These are phyloP conservation scores for Metschnikowia colocasiae DNA, from an alignment of 805 yeast genomes.

Conservation along the genomic window DNA sequence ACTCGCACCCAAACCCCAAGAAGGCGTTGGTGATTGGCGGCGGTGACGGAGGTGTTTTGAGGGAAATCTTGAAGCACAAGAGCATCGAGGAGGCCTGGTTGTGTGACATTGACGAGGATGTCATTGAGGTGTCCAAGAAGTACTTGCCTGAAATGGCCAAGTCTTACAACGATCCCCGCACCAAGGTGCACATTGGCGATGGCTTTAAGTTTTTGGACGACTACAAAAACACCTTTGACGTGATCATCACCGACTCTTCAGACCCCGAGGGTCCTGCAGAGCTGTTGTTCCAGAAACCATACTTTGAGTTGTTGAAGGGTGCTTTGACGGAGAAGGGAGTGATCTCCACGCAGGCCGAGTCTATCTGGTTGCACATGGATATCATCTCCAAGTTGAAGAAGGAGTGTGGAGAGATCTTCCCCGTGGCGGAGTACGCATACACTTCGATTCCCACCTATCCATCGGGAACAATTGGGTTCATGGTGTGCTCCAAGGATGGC, in stretches of 20 bases:
- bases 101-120: constrained; percentile 95
- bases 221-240: constrained; percentile 83
- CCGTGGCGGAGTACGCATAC: constrained; percentile 86
- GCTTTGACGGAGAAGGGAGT: constrained; percentile 95
- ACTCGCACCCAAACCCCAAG: constrained; percentile 92
- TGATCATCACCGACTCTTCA: constrained; percentile 93
- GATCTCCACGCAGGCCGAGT: constrained; percentile 91
- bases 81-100: constrained; percentile 83
- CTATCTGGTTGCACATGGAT: constrained; percentile 86
- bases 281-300: constrained; percentile 85
- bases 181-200: constrained; percentile 87
- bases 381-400: constrained; percentile 77
- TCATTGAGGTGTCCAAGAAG: constrained; percentile 78
- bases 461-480: constrained; percentile 96
- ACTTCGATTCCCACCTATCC: constrained; percentile 96
- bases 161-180: constrained; percentile 84
- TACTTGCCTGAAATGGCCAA: constrained; percentile 85
- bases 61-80: constrained; percentile 90
- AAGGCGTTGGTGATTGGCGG: constrained; percentile 95
- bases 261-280: constrained; percentile 99
- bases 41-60: constrained; percentile 97
- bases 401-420: constrained; percentile 82
- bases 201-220: constrained; percentile 94
- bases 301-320: constrained; percentile 75
- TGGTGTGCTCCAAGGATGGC: constrained; percentile 85